Evolutionary conservation across 2,329 filamentous ascomycete genomes (phyloP).

Genomic region (Tetracladium maxilliforme): DNA sequence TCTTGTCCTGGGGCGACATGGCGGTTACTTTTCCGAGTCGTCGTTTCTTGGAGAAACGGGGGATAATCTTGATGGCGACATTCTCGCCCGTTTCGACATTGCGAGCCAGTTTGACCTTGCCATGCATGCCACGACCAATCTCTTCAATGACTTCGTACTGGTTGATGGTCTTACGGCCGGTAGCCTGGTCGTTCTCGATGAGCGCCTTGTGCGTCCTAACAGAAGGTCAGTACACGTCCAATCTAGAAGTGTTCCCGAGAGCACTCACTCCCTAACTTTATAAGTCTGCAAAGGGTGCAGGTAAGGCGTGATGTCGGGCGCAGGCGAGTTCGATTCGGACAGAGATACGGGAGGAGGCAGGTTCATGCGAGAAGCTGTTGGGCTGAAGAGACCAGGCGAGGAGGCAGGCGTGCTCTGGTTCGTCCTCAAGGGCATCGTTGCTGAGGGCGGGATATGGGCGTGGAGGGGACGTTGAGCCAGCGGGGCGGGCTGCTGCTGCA

Average conservation of each 20-base stretch:
- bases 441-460: too few relatives aligned
- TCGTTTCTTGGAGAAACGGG: slow-evolving; percentile 84
- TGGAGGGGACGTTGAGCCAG: too few relatives aligned
- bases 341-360: slow-evolving; percentile 20
- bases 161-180: slow-evolving; percentile 92
- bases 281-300: slow-evolving; percentile 59
- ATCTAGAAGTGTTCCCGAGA: too few relatives aligned
- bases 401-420: slow-evolving; percentile 42
- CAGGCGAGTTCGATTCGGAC: slow-evolving; percentile 11
- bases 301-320: slow-evolving; percentile 37
- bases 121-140: slow-evolving; percentile 88
- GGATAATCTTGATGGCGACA: slow-evolving; percentile 97
- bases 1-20: slow-evolving; percentile 60
- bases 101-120: slow-evolving; percentile 90
- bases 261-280: slow-evolving; percentile 62
- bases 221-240: slow-evolving; percentile 1
- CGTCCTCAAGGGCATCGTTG: slow-evolving; percentile 8
- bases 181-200: slow-evolving; percentile 76
- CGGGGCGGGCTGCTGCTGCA: too few relatives aligned
- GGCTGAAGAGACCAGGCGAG: slow-evolving; percentile 47
- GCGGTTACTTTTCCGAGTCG: slow-evolving; percentile 73
- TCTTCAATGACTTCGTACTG: slow-evolving; percentile 96
- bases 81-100: slow-evolving; percentile 62
- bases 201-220: slow-evolving; percentile 73
- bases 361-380: too few relatives aligned